Evolutionary conservation across 192 early-diverging fungal genomes (phyloP).

Genomic region (Mortierella hygrophila): DNA sequence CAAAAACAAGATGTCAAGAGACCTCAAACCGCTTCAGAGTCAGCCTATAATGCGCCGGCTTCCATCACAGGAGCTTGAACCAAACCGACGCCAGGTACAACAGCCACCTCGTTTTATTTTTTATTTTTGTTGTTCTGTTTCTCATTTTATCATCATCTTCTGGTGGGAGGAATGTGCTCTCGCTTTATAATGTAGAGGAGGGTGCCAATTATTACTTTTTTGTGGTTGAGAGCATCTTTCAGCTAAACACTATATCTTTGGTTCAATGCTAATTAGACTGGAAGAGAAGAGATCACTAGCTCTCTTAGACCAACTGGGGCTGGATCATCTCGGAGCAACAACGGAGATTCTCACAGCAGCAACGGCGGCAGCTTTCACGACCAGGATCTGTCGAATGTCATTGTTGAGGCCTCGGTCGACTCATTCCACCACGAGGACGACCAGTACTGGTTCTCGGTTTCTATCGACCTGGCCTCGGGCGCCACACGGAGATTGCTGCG

Average conservation of each 20-base stretch:
- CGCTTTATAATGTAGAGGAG: slow-evolving; percentile 7
- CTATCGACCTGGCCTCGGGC: slow-evolving; percentile 64
- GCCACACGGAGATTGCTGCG: slow-evolving; percentile 74
- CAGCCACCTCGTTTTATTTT: not conserved
- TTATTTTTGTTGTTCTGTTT: not conserved
- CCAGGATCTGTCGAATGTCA: slow-evolving; percentile 7
- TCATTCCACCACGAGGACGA: slow-evolving; percentile 77
- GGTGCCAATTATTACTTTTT: slow-evolving; percentile 1
- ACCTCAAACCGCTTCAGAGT: slow-evolving; percentile 36
- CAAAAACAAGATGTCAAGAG: slow-evolving; percentile 56
- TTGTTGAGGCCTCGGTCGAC: slow-evolving; percentile 71
- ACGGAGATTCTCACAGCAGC: slow-evolving; percentile 15
- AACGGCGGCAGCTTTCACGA: slow-evolving; percentile 1
- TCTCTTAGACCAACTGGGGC: slow-evolving; percentile 2
- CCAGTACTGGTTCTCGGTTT: slow-evolving; percentile 79
- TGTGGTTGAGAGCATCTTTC: not conserved
- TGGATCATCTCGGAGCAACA: slow-evolving; percentile 10
- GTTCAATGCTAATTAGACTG: not conserved
- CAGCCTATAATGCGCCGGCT: slow-evolving; percentile 25
- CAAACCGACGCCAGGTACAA: slow-evolving; percentile 38
- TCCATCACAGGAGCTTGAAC: slow-evolving; percentile 45
- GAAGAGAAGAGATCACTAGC: slow-evolving; percentile 6
- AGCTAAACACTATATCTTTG: not conserved
- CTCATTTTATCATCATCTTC: not conserved
- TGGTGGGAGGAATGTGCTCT: not conserved